Evolutionary conservation across 768 basidiomycete genomes (phyloP), one percentile per base, ranked within the genome.

Genomic region (Lepiota venenata): DNA sequence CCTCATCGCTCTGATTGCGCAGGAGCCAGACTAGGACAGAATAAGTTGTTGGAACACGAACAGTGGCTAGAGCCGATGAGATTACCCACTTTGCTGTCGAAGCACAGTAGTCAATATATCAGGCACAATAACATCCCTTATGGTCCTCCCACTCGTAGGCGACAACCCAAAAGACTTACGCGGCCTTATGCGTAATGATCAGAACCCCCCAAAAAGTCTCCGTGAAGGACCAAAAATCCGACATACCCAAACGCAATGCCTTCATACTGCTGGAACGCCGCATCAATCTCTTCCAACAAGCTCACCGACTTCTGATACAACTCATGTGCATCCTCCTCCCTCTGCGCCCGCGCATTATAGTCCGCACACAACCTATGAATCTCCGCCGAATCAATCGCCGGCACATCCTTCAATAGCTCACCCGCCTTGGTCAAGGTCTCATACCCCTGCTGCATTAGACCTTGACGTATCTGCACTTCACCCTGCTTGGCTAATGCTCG

Each of bases 381-480:
- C 47, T 87, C 78, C 3, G 80, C 85, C 14, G 75, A 74, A 59
- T 88, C 87, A 8, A 81, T 72, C 2, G 80, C 81, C 5, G 74
- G 68, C 29, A 81, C 70, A 36, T 76, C 72, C 14, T 74, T 67
- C 45, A 84, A 62, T 8, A 80, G 58, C 50, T 65, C 71, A 0
- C 72, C 76, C 2, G 82, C 86, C 57, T 71, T 69, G 20, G 72
- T 69, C 12, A 96, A 71, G 16, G 72, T 76, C 16, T 72, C 75
- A 14, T 77, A 72, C 2, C 84, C 88, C 20, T 82, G 81, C 5
- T 80, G 75, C 4, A 87, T 61, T 37, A 76, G 72, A 1, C 84
- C 82, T 58, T 88, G 76, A 44, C 84, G 77, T 4, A 93, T 66
- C 43, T 85, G 76, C 2, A 96, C 73, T 58, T 94, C 90, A 2